Evolutionary conservation across 2,329 filamentous ascomycete genomes (phyloP).

Genomic region (Cryoendolithus antarcticus): DNA sequence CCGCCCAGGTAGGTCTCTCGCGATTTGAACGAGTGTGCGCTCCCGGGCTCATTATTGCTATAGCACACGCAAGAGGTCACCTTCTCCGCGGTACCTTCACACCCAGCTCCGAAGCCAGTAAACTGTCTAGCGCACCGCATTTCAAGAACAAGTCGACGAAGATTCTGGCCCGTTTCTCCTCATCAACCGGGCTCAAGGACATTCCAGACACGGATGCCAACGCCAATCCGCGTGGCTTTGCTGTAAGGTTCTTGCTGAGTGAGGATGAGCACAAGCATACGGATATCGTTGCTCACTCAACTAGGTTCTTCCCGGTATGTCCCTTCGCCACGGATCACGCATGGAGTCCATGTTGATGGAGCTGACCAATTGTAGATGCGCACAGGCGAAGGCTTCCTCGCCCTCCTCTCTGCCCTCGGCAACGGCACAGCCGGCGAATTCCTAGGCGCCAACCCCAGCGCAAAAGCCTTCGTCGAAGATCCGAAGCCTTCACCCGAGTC

Average conservation of each 20-base stretch:
- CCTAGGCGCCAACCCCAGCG: conserved; percentile 34
- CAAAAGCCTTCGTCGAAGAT: conserved; percentile 35
- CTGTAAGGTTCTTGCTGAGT: conserved; percentile 35
- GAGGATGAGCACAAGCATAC: conserved; percentile 36
- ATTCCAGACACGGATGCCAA: conserved; percentile 16
- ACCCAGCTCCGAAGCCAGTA: conserved; percentile 31
- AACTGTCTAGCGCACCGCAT: conserved; percentile 24
- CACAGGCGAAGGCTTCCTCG: conserved; percentile 42
- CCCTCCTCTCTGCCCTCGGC: conserved; percentile 33
- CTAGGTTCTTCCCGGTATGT: conserved; percentile 36
- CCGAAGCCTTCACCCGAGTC: conserved; percentile 39
- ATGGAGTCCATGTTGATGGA: no score
- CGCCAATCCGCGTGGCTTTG: conserved; percentile 30
- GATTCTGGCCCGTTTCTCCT: conserved; percentile 17
- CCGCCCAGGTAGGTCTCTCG: conserved; percentile 12
- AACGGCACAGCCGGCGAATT: conserved; percentile 30
- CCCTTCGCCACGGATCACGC: no score
- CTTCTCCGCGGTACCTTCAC: conserved; percentile 42
- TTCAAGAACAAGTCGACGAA: conserved; percentile 13
- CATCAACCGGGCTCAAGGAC: conserved; percentile 15
- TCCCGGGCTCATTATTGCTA: conserved; percentile 1
- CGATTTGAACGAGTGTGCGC: not conserved
- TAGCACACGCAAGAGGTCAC: conserved; percentile 44
- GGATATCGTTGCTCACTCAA: conserved; percentile 44
- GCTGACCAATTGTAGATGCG: conserved; percentile 15